Evolutionary conservation across 306 rosid genomes (phyloP).

Genomic region (Hippophae gyantsensis): DNA sequence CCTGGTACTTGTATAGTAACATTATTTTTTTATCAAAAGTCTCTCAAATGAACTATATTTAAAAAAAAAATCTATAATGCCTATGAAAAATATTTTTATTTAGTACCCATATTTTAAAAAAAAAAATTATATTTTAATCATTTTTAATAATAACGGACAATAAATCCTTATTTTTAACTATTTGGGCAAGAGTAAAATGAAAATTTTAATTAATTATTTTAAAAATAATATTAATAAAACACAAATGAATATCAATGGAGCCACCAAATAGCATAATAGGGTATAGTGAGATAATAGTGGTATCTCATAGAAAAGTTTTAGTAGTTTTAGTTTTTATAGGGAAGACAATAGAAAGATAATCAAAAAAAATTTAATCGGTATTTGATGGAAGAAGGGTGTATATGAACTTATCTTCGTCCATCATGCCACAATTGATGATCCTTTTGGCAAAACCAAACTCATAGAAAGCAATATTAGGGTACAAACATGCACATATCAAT

Average conservation of each 20-base stretch:
- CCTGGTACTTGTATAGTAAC: too few species aligned
- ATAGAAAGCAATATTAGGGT: conserved; percentile 30
- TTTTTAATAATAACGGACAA: too few species aligned
- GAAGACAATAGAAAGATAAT: conserved; percentile 73
- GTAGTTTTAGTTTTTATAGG: conserved; percentile 95
- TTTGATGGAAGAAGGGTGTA: conserved; percentile 92
- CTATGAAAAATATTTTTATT: too few species aligned
- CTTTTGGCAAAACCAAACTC: conserved; percentile 19
- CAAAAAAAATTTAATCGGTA: conserved; percentile 49
- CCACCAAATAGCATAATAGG: conserved; percentile 90
- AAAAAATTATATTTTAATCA: too few species aligned
- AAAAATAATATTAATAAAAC: too few species aligned
- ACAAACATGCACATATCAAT: conserved; percentile 45
- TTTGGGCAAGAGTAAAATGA: too few species aligned
- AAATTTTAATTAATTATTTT: too few species aligned
- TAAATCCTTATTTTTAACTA: too few species aligned
- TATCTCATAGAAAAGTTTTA: conserved; percentile 64
- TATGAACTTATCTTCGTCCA: conserved; percentile 82
- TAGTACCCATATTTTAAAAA: too few species aligned
- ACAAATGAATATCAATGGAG: conserved; percentile 56
- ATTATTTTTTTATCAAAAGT: too few species aligned
- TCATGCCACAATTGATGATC: conserved; percentile 57
- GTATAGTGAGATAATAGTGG: conserved; percentile 77
- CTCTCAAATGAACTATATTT: too few species aligned
- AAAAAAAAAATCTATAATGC: too few species aligned